Evolutionary conservation across 106 monocot genomes (phyloP), one percentile per base, ranked within the genome.

Genomic region (Narthecium ossifragum): DNA sequence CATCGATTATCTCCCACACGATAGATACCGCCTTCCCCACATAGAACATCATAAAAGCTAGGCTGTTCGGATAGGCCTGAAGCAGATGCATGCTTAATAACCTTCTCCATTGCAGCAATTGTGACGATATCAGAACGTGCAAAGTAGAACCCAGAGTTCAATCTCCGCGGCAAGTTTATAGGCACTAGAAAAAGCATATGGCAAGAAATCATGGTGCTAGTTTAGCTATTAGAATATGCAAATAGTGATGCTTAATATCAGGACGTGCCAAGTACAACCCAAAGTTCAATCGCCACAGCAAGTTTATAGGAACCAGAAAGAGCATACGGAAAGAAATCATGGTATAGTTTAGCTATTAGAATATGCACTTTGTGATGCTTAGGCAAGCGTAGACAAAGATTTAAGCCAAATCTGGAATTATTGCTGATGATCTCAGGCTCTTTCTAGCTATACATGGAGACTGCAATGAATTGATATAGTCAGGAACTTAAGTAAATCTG

Each of bases 71-170:
- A 91, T 53, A 91, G 32, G 21, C 47, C 32, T 31, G 98, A 91
- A 46, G 32, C 34, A 6, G 84, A 76, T 51, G 91, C 98, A 72
- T 98, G 90, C 49, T 82, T 77, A 31, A 98, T 91, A 15, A 98
- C 84, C 64, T 72, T 78, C 57, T 87, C 71, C 51, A 98, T 66
- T 40, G 91, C 98, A 26, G 78, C 7, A 26, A 98, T 87, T 32
- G 91, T 88, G 14, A 71, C 17, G 15, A 30, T 23, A 61, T 88
- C 84, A 15, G 98, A 84, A n/a, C 71, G 84, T 33, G 67, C 78
- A 64, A 76, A 98, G 84, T 98, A 98, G 61, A 98, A 98, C 7
- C 98, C 98, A 34, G 91, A 98, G 66, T 98, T 98, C n/a, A 88
- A 39, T 47, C 87, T 69, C 26, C 84, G 75, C 26, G 98, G 98